These are phyloP conservation scores for Beauveria sp. DNA, from an alignment of 2,329 filamentous ascomycete genomes.

Conservation along the genomic window DNA sequence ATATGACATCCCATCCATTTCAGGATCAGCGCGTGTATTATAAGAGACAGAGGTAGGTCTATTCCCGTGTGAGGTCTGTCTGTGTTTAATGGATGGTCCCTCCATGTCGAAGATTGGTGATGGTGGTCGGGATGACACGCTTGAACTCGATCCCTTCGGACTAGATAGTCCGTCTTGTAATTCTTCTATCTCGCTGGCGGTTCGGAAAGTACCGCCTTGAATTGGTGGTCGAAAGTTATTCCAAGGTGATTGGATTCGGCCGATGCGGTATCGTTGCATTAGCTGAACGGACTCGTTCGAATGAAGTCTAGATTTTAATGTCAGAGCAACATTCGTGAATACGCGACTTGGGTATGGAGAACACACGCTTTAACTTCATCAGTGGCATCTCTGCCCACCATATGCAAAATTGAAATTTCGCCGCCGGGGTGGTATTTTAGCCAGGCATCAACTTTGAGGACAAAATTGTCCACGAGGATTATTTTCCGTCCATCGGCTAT, in stretches of 20 bases:
- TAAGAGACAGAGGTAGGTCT: constrained; percentile 51
- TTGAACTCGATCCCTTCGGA: constrained; percentile 26
- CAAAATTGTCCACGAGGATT: constrained; percentile 71
- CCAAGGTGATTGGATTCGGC: constrained; percentile 74
- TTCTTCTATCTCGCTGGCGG: constrained; percentile 24
- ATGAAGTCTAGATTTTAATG: constrained; percentile 57
- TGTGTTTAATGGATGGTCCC: constrained; percentile 22
- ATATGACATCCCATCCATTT: constrained; percentile 50
- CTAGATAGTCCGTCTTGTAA: constrained; percentile 13
- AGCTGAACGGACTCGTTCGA: constrained; percentile 65
- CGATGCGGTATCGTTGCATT: constrained; percentile 80
- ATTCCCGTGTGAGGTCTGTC: constrained; percentile 17
- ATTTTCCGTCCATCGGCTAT: constrained; percentile 77
- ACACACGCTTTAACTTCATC: constrained; percentile 87
- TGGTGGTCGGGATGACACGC: constrained; percentile 44
- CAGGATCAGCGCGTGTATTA: constrained; percentile 44
- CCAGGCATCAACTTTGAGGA: constrained; percentile 86
- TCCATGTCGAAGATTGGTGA: constrained; percentile 43
- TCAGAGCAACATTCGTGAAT: constrained; percentile 11
- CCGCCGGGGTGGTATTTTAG: constrained; percentile 86
- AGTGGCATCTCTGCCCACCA: constrained; percentile 89
- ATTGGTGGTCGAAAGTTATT: constrained; percentile 84
- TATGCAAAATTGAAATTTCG: constrained; percentile 82
- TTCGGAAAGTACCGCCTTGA: constrained; percentile 74
- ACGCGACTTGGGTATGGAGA: background rate